Evolutionary conservation across 352 stramenopile genomes (phyloP), one percentile per base, ranked within the genome.

Genomic region (Salisapilia sapeloensis): DNA sequence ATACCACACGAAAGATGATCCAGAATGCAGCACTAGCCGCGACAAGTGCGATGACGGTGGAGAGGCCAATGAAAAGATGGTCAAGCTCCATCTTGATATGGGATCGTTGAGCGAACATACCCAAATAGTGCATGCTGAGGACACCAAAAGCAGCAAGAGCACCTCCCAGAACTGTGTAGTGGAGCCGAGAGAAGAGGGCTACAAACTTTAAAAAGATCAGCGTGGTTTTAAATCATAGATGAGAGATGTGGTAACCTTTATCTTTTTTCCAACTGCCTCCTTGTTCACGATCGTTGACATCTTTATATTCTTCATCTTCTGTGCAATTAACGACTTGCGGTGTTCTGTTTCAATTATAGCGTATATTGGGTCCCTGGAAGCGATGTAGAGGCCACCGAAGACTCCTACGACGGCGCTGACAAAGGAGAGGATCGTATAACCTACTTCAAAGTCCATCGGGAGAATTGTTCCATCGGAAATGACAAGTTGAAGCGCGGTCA

Each of bases 51-150:
- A 82, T 67, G 4, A 59, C 31, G 7, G 49, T 65, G 7, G 62
- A 82, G 4, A 56, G 26, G 6, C 55, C 53, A 19, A 75, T 51
- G 33, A 75, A 29, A 1, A 50, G 55, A n/a, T 36, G 31, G 15
- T 63, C 42, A 14, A 66, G 56, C 2, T 38, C 41, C 57, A 75
- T 62, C 4, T 36, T 33, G 0, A 50, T 34, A 17, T 64, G 48
- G 10, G 58, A 47, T 30, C 60, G 63, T 38, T 79, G 57, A 1
- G 57, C 66, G 44, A 74, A 50, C 66, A 82, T 82, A 8, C 62
- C 66, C n/a, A 79, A 31, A 46, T 76, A 82, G 36, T 79, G 66
- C 66, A 82, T 82, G 2, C 63, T 60, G 9, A 82, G 56, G 6
- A 82, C 62, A 5, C 66, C 66, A 2, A 78, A 29, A 1, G 60